These are phyloP conservation scores for Betula pendula DNA, from an alignment of 306 rosid species.

Conservation along the genomic window DNA sequence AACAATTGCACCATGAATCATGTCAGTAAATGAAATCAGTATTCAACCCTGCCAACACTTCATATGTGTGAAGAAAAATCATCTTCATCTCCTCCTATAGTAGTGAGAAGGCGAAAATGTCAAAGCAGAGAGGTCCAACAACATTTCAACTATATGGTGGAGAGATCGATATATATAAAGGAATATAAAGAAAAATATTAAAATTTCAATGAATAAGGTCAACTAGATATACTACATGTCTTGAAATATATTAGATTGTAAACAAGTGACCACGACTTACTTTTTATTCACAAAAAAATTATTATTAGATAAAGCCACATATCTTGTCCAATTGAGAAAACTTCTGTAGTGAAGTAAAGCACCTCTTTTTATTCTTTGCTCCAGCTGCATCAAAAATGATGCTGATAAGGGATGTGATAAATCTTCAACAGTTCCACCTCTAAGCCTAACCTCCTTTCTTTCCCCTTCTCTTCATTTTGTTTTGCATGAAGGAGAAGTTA, in stretches of 20 bases:
- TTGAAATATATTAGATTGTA: background rate
- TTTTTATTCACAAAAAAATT: background rate
- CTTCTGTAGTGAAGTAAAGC: background rate
- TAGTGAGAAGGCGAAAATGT: background rate
- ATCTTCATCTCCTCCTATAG: background rate
- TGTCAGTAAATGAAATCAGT: background rate
- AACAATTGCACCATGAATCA: slow-evolving; percentile 14
- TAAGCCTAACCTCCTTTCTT: background rate
- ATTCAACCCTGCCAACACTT: background rate
- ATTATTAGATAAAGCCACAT: background rate
- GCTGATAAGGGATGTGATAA: background rate
- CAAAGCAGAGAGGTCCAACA: background rate
- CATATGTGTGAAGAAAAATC: background rate
- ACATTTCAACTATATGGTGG: background rate
- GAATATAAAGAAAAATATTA: background rate
- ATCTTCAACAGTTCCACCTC: background rate
- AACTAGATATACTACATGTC: background rate
- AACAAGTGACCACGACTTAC: background rate
- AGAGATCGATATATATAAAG: background rate
- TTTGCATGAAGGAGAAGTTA: background rate
- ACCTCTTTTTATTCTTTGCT: background rate
- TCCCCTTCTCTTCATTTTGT: background rate
- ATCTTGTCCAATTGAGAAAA: background rate
- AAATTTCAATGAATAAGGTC: background rate
- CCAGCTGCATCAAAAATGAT: background rate